Percentiles rank a stretch among this genome's conserved stretches.
phyloP scores from a whole-genome alignment of 148 eudicot genomes.

The Cornus florida region DNA sequence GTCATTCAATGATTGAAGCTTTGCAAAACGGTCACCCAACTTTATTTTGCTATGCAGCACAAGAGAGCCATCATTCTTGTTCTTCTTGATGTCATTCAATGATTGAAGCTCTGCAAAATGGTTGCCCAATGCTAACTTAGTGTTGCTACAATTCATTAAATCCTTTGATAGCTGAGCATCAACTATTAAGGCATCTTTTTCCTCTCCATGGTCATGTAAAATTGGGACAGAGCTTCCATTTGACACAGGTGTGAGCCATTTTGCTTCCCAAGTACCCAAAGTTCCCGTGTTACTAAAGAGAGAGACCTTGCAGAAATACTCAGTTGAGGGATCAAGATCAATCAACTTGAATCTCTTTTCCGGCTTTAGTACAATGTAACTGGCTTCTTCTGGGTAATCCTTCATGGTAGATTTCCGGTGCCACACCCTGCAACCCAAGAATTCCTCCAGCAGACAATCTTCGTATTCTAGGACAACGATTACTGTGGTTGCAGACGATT shows the following conservation, averaged over 20 bases:
- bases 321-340: conserved; percentile 44
- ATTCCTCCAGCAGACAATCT: conserved; percentile 26
- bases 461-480: conserved; percentile 42
- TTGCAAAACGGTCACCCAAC: conserved; percentile 14
- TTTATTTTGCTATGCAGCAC: not conserved
- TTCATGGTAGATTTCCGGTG: conserved; percentile 35
- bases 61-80: not conserved
- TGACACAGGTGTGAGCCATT: conserved; percentile 48
- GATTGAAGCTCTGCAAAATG: conserved; percentile 18
- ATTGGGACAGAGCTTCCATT: conserved; percentile 12
- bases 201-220: conserved; percentile 7
- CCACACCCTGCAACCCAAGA: conserved; percentile 54
- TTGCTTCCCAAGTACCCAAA: conserved; percentile 47
- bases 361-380: conserved; percentile 37
- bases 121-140: conserved; percentile 4
- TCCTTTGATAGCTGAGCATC: not conserved
- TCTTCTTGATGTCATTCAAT: conserved; percentile 21
- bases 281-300: conserved; percentile 38
- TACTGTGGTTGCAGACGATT: conserved; percentile 39
- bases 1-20: conserved; percentile 21
- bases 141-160: not conserved
- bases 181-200: not conserved
- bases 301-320: conserved; percentile 48
- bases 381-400: conserved; percentile 45
- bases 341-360: conserved; percentile 44